These are phyloP conservation scores for Bjerkandera adusta DNA, from an alignment of 1,284 basidiomycete genomes.

Conservation along the genomic window DNA sequence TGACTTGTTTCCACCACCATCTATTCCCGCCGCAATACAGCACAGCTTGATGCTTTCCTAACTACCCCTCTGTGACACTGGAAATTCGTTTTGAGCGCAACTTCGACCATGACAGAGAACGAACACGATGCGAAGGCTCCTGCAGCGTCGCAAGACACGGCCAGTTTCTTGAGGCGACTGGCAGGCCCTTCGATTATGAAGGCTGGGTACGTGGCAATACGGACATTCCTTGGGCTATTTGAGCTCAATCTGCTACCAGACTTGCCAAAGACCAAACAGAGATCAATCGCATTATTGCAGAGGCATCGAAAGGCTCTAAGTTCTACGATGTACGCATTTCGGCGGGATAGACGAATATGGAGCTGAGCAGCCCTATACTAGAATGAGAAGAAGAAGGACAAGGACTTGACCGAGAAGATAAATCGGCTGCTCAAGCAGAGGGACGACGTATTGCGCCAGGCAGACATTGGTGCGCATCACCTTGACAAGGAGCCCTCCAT, in stretches of 20 bases:
- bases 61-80: too few species aligned
- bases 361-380: constrained; percentile 27
- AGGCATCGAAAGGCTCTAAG: constrained; percentile 80
- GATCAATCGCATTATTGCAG: constrained; percentile 77
- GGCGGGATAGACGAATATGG: background rate
- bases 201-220: constrained; percentile 54
- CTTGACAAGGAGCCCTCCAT: too few species aligned
- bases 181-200: constrained; percentile 78
- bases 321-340: constrained; percentile 72
- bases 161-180: constrained; percentile 68
- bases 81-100: too few species aligned
- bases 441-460: constrained; percentile 57
- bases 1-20: too few species aligned
- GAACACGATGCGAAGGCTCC: constrained; percentile 17
- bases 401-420: constrained; percentile 74
- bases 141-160: constrained; percentile 53
- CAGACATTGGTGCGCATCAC: constrained; percentile 54
- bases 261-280: constrained; percentile 76
- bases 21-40: too few species aligned
- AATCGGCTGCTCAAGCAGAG: constrained; percentile 59
- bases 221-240: background rate
- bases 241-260: constrained; percentile 32
- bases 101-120: too few species aligned
- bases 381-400: constrained; percentile 85
- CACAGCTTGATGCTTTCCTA: too few species aligned